Evolutionary conservation across 2,329 filamentous ascomycete genomes (phyloP), one percentile per base, ranked within the genome.

Genomic region (Alternaria consortialis): DNA sequence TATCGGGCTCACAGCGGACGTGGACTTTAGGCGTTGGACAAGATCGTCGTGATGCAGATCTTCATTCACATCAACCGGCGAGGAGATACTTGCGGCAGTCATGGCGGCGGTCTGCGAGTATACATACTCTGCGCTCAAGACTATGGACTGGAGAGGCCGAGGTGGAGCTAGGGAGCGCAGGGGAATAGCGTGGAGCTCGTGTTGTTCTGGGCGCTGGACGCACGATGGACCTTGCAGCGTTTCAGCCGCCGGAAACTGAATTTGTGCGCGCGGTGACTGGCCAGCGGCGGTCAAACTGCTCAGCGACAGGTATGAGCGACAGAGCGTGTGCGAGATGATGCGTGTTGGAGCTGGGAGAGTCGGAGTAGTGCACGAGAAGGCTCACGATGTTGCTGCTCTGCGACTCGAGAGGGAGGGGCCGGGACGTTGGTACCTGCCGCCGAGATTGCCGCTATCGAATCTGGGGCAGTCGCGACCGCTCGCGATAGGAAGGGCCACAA

Each of bases 151-250:
- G 44, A 57, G 56, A 56, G 47, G 60, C 67, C 65, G 61, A 61
- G 63, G 65, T 57, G 60, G 64, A 48, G n/a, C 58, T 43, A 60
- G 39, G 39, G n/a, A 56, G 53, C 47, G 60, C 60, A 66, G 62
- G 66, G 63, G 63, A 66, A 53, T 60, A 59, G 56, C 57, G 36
- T 42, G 55, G 68, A 63, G 68, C 58, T 64, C 60, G 62, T 58
- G 67, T 65, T 57, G 65, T 56, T 62, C 48, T 60, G 63, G 60
- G 54, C 58, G 60, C 58, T 62, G 63, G 65, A 67, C 72, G 71
- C 70, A 69, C 64, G 60, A 63, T 56, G 74, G 69, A 66, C 74
- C 74, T 64, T 75, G 73, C 66, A 67, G 66, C 61, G 74, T 77
- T 77, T 77, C 75, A 77, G 74, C 66, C 60, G 64, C 56, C 70